phyloP scores from a whole-genome alignment of 768 basidiomycete genomes.

The Mycena vulgaris region DNA sequence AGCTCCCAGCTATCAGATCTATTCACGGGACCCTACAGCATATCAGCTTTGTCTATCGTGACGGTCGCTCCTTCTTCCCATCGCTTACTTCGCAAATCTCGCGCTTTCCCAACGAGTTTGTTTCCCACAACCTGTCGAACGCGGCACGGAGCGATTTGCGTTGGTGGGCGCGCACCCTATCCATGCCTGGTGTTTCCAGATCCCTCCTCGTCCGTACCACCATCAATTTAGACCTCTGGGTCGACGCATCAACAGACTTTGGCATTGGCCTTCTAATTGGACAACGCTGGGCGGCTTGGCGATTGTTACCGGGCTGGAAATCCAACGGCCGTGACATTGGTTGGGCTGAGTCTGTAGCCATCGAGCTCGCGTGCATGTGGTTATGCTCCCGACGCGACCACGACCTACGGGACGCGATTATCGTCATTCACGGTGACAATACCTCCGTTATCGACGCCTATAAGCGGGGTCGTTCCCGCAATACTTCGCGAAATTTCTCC shows the following conservation, averaged over 20 bases:
- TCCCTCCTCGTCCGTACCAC: not conserved
- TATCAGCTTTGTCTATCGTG: slow-evolving; percentile 23
- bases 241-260: not conserved
- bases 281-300: not conserved
- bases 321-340: not conserved
- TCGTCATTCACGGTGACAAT: slow-evolving; percentile 17
- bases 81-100: slow-evolving; percentile 5
- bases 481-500: slow-evolving; percentile 1
- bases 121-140: slow-evolving; percentile 6
- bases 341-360: not conserved
- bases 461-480: slow-evolving; percentile 8
- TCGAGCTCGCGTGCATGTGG: not conserved
- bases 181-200: not conserved
- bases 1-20: not conserved
- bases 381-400: not conserved
- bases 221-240: not conserved
- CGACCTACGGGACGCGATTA: not conserved
- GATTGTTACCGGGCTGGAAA: not conserved
- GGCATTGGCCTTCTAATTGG: not conserved
- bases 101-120: slow-evolving; percentile 15
- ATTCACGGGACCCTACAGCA: slow-evolving; percentile 13
- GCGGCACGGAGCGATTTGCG: slow-evolving; percentile 1
- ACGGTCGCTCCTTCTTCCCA: slow-evolving; percentile 18
- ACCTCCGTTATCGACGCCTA: slow-evolving; percentile 17
- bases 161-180: not conserved